These are phyloP conservation scores for Fraxinus baroniana DNA, from an alignment of 305 asterid genomes.

Conservation along the genomic window DNA sequence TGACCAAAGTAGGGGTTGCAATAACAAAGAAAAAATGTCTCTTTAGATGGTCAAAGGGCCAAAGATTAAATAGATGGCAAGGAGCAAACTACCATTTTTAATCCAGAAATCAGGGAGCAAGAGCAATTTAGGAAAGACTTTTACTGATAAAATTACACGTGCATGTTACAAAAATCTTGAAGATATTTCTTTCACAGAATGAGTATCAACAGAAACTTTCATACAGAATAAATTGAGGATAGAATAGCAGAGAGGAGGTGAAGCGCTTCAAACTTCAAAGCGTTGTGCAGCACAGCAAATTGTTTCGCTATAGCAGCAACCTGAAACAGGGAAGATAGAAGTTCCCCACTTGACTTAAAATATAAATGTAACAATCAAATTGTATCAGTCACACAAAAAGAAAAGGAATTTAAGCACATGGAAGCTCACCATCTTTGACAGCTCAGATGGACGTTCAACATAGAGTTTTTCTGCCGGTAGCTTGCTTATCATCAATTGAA, in stretches of 20 bases:
- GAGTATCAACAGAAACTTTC: constrained; percentile 21
- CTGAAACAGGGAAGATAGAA: constrained; percentile 45
- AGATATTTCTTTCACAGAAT: constrained; percentile 11
- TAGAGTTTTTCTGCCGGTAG: constrained; percentile 57
- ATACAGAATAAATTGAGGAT: constrained; percentile 67
- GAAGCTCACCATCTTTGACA: constrained; percentile 66
- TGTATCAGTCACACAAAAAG: not conserved
- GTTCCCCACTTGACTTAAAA: constrained; percentile 19
- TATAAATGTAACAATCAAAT: not conserved
- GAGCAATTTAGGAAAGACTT: not conserved
- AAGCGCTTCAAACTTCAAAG: constrained; percentile 85
- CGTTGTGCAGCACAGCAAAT: constrained; percentile 74
- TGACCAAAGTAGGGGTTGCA: not conserved
- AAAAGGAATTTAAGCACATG: constrained; percentile 11
- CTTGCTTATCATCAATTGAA: constrained; percentile 63
- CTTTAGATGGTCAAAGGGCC: not conserved
- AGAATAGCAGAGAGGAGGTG: constrained; percentile 68
- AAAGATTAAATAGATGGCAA: not conserved
- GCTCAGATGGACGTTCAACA: constrained; percentile 47
- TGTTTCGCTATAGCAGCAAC: constrained; percentile 71
- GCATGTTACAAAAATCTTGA: not conserved
- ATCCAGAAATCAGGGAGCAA: not conserved
- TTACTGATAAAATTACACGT: not conserved
- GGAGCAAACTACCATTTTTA: not conserved
- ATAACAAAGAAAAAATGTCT: not conserved